Conservation (phyloP, 2,329 filamentous ascomycete genomes). For the Acrocalymma vagum region DNA sequence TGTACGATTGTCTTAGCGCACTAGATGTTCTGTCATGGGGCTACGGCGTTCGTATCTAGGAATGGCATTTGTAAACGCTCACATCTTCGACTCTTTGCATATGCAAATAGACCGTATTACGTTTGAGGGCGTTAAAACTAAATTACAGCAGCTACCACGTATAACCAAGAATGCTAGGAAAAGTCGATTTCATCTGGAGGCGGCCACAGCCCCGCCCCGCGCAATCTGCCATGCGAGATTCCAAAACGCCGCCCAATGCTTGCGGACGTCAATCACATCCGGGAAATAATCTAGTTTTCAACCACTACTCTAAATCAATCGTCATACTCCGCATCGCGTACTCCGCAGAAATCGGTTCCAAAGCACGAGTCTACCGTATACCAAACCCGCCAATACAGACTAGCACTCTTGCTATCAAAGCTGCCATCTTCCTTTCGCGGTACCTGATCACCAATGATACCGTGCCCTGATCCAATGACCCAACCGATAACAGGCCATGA, state of each 20-base stretch:
- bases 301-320: slow-evolving; percentile 25
- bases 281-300: slow-evolving; percentile 7
- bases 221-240: slow-evolving; percentile 3
- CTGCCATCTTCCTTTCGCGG: slow-evolving; percentile 76
- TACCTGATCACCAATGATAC: slow-evolving; percentile 78
- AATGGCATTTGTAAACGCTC: slow-evolving; percentile 12
- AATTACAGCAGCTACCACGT: too few relatives aligned
- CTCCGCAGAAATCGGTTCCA: slow-evolving; percentile 69
- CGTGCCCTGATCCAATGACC: slow-evolving; percentile 54
- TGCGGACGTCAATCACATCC: slow-evolving; percentile 5
- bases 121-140: not conserved
- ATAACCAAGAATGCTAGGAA: not conserved
- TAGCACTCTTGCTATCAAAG: slow-evolving; percentile 77
- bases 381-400: slow-evolving; percentile 69
- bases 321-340: slow-evolving; percentile 60
- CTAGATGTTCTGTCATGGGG: slow-evolving; percentile 10
- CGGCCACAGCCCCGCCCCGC: not conserved
- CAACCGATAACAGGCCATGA: slow-evolving; percentile 61
- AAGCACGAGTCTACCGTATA: slow-evolving; percentile 63
- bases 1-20: slow-evolving; percentile 6
- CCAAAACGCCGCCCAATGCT: slow-evolving; percentile 23
- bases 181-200: not conserved
- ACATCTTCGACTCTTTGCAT: not conserved
- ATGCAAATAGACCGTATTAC: not conserved
- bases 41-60: slow-evolving; percentile 25